A percentile compares a stretch with the other conserved stretches of the same genome.
These are phyloP conservation scores for Capsella bursapastoris DNA, from an alignment of 345 rosid species.

Conservation along the genomic window DNA sequence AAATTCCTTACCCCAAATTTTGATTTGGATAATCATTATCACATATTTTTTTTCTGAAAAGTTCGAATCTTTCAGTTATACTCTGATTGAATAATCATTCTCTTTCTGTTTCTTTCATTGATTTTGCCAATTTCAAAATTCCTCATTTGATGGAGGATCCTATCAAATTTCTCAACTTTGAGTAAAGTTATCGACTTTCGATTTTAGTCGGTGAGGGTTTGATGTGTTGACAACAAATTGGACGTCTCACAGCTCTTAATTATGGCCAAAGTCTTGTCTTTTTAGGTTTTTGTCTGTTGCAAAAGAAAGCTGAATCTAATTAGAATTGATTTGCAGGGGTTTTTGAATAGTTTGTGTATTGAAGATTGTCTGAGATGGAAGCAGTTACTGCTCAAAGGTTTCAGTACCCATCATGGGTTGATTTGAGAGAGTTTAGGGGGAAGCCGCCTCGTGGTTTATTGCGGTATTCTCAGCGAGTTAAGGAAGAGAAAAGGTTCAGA, in stretches of 20 bases:
- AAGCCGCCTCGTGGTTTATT: conserved; percentile 44
- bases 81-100: conserved; percentile 10
- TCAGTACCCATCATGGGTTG: conserved; percentile 55
- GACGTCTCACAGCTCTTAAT: background rate
- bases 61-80: conserved; percentile 6
- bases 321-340: conserved; percentile 18
- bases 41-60: background rate
- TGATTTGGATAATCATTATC: conserved; percentile 8
- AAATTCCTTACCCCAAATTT: background rate
- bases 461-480: conserved; percentile 43
- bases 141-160: background rate
- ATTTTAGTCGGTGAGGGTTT: background rate
- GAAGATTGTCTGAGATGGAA: conserved; percentile 53
- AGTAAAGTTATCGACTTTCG: background rate
- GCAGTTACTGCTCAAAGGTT: conserved; percentile 53
- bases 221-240: conserved; percentile 11
- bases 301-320: conserved; percentile 1
- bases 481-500: conserved; percentile 45
- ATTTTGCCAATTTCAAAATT: background rate
- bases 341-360: conserved; percentile 1
- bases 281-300: conserved; percentile 16
- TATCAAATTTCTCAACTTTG: conserved; percentile 8
- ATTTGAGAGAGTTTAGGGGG: conserved; percentile 41
- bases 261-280: conserved; percentile 15
- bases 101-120: conserved; percentile 4